Evolutionary conservation across 2,329 filamentous ascomycete species (phyloP).

Genomic region (Capronia americana): DNA sequence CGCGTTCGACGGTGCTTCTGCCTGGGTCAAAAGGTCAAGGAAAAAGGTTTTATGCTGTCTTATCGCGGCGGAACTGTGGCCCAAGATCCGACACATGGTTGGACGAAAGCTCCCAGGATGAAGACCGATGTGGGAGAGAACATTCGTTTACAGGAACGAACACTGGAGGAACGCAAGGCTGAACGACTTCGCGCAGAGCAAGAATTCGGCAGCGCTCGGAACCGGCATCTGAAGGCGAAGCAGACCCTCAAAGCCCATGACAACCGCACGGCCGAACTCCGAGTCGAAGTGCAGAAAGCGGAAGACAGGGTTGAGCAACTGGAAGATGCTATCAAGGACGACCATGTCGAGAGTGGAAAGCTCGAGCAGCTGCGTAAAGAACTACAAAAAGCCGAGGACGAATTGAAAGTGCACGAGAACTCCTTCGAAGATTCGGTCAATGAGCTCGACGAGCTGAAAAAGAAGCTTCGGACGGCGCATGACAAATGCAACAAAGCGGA

Average conservation of each 20-base stretch:
- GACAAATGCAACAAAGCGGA: slow-evolving; percentile 47
- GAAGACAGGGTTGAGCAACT: slow-evolving; percentile 70
- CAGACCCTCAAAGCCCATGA: slow-evolving; percentile 59
- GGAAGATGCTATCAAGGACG: slow-evolving; percentile 67
- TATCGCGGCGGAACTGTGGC: slow-evolving; percentile 57
- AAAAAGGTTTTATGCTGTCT: slow-evolving; percentile 66
- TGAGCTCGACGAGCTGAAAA: slow-evolving; percentile 53
- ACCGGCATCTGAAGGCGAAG: slow-evolving; percentile 58
- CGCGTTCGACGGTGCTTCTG: slow-evolving; percentile 74
- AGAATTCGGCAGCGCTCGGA: slow-evolving; percentile 56
- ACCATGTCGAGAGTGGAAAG: slow-evolving; percentile 68
- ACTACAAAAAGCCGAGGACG: slow-evolving; percentile 63
- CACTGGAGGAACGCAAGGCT: slow-evolving; percentile 59
- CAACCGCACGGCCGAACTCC: slow-evolving; percentile 56
- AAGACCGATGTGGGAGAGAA: slow-evolving; percentile 75
- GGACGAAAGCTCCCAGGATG: slow-evolving; percentile 70
- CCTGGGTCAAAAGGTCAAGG: slow-evolving; percentile 69
- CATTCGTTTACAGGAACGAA: slow-evolving; percentile 60
- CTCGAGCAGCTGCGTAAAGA: slow-evolving; percentile 65
- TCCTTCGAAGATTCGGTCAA: slow-evolving; percentile 58
- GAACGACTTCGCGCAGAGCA: slow-evolving; percentile 62
- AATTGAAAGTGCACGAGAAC: slow-evolving; percentile 50
- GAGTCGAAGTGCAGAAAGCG: slow-evolving; percentile 63
- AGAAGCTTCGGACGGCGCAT: slow-evolving; percentile 48
- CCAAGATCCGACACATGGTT: slow-evolving; percentile 61